Percentiles rank a stretch among this genome's conserved stretches.
Evolutionary conservation across 306 rosid genomes (phyloP).

Genomic region (Lathyrus tuberosus): DNA sequence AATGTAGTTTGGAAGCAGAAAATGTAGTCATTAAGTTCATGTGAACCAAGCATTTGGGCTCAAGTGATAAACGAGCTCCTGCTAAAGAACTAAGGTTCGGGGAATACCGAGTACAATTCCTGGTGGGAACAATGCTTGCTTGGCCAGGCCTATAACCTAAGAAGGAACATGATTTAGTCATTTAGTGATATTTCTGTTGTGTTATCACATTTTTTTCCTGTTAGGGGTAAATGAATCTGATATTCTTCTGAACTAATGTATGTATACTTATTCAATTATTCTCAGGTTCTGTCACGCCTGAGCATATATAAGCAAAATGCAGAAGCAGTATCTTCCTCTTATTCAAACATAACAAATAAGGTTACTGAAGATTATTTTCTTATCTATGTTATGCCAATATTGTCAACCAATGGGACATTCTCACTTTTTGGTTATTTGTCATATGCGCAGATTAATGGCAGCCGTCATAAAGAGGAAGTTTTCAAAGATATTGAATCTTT

Average conservation of each 20-base stretch:
- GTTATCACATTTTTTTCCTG: slow-evolving; percentile 9
- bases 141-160: too few relatives aligned
- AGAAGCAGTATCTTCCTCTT: slow-evolving; percentile 65
- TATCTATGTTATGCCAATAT: slow-evolving; percentile 20
- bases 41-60: too few relatives aligned
- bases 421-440: slow-evolving; percentile 13
- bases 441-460: slow-evolving; percentile 75
- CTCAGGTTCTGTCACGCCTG: slow-evolving; percentile 80
- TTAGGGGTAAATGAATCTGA: neutral
- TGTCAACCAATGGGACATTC: slow-evolving; percentile 30
- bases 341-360: slow-evolving; percentile 68
- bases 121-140: too few relatives aligned
- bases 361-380: slow-evolving; percentile 43
- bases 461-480: slow-evolving; percentile 65
- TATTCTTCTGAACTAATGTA: slow-evolving; percentile 20
- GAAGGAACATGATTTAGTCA: slow-evolving; percentile 15
- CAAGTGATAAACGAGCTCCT: too few relatives aligned
- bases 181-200: slow-evolving; percentile 12
- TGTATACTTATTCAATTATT: slow-evolving; percentile 27
- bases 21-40: slow-evolving; percentile 27
- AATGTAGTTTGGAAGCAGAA: slow-evolving; percentile 24
- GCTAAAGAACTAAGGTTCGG: too few relatives aligned
- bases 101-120: too few relatives aligned
- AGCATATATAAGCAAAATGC: slow-evolving; percentile 81
- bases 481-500: slow-evolving; percentile 71